Evolutionary conservation across 768 basidiomycete species (phyloP).

Genomic region (Strobilomyces dryophilus): DNA sequence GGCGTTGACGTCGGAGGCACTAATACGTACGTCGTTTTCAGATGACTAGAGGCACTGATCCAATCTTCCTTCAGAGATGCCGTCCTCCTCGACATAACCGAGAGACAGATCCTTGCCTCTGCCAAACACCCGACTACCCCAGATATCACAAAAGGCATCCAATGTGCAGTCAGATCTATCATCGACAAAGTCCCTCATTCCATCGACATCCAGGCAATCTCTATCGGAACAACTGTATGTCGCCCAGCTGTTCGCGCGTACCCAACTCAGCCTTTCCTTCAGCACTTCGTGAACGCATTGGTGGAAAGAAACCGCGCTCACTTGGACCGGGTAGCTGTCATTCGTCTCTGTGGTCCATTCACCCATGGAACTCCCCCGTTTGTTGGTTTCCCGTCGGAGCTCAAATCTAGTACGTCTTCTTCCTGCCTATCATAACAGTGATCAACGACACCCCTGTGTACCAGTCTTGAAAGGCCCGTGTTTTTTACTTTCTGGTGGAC

Average conservation of each 20-base stretch:
- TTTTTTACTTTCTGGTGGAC: constrained; percentile 36
- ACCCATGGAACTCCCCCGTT: constrained; percentile 57
- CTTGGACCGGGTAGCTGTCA: constrained; percentile 58
- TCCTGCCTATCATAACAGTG: background rate
- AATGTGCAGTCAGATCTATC: constrained; percentile 43
- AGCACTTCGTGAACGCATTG: constrained; percentile 59
- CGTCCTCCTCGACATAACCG: constrained; percentile 20
- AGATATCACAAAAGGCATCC: constrained; percentile 57
- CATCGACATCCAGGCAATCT: constrained; percentile 43
- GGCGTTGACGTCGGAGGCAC: constrained; percentile 35
- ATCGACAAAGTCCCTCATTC: constrained; percentile 36
- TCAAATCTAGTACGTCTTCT: constrained; percentile 25
- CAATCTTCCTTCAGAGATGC: constrained; percentile 27
- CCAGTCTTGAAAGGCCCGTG: constrained; percentile 28
- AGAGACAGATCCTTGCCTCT: constrained; percentile 22
- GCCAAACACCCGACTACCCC: constrained; percentile 53
- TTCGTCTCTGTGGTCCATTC: constrained; percentile 59
- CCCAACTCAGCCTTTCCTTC: background rate
- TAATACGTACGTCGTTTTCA: constrained; percentile 23
- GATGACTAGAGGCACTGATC: background rate
- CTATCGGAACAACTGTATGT: constrained; percentile 59
- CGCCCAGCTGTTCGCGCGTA: background rate
- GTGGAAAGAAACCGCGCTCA: constrained; percentile 50
- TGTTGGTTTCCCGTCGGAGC: constrained; percentile 43
- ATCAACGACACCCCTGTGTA: background rate